Evolutionary conservation across 2,329 filamentous ascomycete species (phyloP).

Genomic region (Aspergillus felis): DNA sequence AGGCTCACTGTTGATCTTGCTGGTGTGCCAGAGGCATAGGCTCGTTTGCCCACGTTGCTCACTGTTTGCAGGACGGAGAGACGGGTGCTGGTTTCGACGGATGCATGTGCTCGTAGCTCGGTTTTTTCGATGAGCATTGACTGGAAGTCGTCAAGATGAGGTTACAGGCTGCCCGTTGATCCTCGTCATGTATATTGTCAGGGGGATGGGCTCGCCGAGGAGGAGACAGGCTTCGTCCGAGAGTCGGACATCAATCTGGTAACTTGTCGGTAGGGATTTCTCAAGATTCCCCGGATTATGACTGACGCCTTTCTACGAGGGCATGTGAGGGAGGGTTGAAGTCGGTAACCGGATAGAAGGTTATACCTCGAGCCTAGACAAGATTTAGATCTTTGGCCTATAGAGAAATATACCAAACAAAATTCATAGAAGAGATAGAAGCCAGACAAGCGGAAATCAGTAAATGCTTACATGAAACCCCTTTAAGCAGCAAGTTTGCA

Average conservation of each 20-base stretch:
- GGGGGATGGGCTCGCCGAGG: constrained; percentile 7
- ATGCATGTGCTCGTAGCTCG: constrained; percentile 7
- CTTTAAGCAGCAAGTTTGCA: too few species aligned
- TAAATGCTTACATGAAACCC: too few species aligned
- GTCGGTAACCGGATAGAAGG: not conserved
- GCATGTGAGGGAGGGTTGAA: not conserved
- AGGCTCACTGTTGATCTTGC: not conserved
- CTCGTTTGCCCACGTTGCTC: constrained; percentile 7
- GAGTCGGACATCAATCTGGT: constrained; percentile 6
- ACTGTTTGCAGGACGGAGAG: constrained; percentile 16
- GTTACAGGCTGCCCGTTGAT: not conserved
- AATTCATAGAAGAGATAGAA: too few species aligned
- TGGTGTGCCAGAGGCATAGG: too few species aligned
- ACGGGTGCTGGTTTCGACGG: constrained; percentile 1
- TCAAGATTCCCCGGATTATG: not conserved
- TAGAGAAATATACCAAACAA: too few species aligned
- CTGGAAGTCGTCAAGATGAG: constrained; percentile 14
- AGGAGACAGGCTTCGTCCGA: constrained; percentile 13
- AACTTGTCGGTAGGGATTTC: not conserved
- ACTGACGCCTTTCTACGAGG: not conserved
- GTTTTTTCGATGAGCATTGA: constrained; percentile 18
- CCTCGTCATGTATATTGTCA: constrained; percentile 10
- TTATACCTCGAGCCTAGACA: not conserved
- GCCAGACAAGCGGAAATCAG: too few species aligned
- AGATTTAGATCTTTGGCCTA: not conserved